Percentiles rank a stretch among this genome's conserved stretches.
phyloP scores from a whole-genome alignment of 768 basidiomycete species.

The Termitomyces sp. region DNA sequence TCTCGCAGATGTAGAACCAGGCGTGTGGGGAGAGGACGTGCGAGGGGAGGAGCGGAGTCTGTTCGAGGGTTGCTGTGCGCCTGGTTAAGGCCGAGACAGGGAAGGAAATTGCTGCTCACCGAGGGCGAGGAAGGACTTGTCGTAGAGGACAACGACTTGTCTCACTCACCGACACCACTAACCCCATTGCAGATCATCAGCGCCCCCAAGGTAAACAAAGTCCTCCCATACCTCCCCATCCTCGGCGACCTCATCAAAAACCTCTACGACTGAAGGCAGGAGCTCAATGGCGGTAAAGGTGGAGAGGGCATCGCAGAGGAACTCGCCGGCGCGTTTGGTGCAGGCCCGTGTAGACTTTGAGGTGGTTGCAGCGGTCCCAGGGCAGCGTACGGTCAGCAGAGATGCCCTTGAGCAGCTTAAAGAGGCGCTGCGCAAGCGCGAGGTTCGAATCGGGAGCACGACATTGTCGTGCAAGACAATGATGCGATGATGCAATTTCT shows the following conservation, averaged over 20 bases:
- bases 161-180: too few species aligned
- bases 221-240: slow-evolving; percentile 75
- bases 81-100: background rate
- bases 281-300: slow-evolving; percentile 95
- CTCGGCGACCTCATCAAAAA: slow-evolving; percentile 82
- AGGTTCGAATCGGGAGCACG: slow-evolving; percentile 87
- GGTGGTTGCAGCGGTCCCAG: slow-evolving; percentile 89
- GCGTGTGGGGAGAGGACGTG: slow-evolving; percentile 83
- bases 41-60: slow-evolving; percentile 81
- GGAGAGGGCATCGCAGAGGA: slow-evolving; percentile 86
- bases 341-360: slow-evolving; percentile 92
- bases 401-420: slow-evolving; percentile 71
- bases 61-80: slow-evolving; percentile 77
- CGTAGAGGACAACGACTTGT: too few species aligned
- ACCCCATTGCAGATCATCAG: slow-evolving; percentile 56
- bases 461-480: too few species aligned
- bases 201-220: slow-evolving; percentile 84
- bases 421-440: slow-evolving; percentile 72
- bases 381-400: slow-evolving; percentile 49
- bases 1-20: slow-evolving; percentile 88
- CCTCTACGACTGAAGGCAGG: slow-evolving; percentile 82
- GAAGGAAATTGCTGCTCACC: too few species aligned
- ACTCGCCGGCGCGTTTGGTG: slow-evolving; percentile 78
- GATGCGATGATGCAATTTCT: too few species aligned
- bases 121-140: slow-evolving; percentile 88